Evolutionary conservation across 148 eudicot species (phyloP).

Genomic region (Chenopodium suecicum): DNA sequence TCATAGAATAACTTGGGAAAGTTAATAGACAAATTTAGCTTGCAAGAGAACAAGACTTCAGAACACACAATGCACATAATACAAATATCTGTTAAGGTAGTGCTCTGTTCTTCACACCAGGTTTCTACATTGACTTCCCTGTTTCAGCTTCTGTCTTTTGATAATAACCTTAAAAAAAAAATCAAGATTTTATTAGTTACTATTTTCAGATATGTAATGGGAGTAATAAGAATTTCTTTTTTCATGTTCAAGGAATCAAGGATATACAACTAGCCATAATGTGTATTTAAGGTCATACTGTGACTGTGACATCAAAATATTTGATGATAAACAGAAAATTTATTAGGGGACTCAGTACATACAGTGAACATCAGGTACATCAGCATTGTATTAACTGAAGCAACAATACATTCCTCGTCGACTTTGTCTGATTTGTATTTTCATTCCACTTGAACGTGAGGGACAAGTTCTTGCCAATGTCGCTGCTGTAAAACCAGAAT

Average conservation of each 20-base stretch:
- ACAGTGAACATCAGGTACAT: neutral
- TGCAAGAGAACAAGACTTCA: conserved; percentile 16
- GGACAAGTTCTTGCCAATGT: conserved; percentile 45
- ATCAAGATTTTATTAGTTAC: neutral
- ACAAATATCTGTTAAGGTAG: neutral
- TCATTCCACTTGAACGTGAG: conserved; percentile 48
- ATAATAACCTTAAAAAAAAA: neutral
- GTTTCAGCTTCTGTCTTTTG: neutral
- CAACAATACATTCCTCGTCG: conserved; percentile 49
- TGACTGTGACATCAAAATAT: neutral
- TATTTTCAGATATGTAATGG: neutral
- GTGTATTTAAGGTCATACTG: neutral
- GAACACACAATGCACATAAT: neutral
- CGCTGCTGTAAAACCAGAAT: conserved; percentile 43
- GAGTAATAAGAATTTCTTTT: no score
- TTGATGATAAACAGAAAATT: neutral
- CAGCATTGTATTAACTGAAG: conserved; percentile 36
- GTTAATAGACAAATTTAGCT: neutral
- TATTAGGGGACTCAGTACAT: neutral
- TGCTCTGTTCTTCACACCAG: neutral
- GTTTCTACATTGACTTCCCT: neutral
- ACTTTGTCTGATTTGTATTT: conserved; percentile 39
- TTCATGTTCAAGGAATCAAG: neutral
- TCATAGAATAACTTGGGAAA: neutral
- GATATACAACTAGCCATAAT: neutral